Conservation (phyloP, 73 alveolate genomes). For the Breviolum minutum region DNA sequence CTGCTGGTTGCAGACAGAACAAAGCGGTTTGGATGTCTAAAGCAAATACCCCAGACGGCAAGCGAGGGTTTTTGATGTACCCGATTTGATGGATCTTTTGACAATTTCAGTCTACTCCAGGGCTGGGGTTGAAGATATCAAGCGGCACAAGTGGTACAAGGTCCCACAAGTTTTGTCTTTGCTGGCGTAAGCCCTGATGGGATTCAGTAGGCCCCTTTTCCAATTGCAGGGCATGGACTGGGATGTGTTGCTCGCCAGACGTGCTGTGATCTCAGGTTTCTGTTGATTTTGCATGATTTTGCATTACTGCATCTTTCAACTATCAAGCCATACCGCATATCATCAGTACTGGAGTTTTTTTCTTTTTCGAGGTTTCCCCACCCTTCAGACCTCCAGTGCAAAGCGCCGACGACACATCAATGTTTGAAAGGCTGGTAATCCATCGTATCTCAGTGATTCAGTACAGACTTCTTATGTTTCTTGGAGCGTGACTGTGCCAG, state of each 20-base stretch:
- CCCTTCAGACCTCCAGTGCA: conserved; percentile 97
- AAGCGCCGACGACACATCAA: conserved; percentile 96
- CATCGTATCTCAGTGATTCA: not conserved
- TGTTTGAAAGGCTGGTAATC: conserved; percentile 95
- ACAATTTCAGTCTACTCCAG: not conserved
- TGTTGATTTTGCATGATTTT: not conserved
- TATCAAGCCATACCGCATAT: not conserved
- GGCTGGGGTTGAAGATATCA: conserved; percentile 97
- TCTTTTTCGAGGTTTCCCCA: conserved; percentile 80
- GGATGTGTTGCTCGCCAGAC: conserved; percentile 95
- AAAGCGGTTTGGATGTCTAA: conserved; percentile 98
- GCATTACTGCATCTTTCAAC: not conserved
- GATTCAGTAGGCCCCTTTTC: no score
- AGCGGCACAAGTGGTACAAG: conserved; percentile 97
- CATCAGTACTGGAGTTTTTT: no score
- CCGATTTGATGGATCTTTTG: not conserved
- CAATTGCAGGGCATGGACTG: conserved; percentile 96
- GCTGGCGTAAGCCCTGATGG: no score
- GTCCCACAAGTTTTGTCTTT: not conserved
- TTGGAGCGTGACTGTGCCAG: not conserved
- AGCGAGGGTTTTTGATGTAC: not conserved
- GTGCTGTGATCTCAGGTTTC: conserved; percentile 1
- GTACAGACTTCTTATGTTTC: not conserved
- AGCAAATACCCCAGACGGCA: conserved; percentile 22
- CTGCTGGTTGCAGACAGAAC: conserved; percentile 97